These are phyloP conservation scores for Protostelium mycophagum DNA, from an alignment of 78 protist species.

Conservation along the genomic window DNA sequence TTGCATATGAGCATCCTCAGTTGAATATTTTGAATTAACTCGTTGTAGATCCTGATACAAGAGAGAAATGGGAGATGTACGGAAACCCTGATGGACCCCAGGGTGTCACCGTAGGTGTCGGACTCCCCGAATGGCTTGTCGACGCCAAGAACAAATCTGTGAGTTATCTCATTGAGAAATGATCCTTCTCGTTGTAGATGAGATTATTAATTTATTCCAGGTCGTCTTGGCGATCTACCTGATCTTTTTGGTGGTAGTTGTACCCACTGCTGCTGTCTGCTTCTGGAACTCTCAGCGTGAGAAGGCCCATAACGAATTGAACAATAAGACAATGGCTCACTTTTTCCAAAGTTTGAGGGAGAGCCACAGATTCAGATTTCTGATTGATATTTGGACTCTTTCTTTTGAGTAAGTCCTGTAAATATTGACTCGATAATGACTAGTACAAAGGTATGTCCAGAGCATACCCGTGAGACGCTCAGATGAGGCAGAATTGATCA, in stretches of 20 bases:
- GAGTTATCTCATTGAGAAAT: background rate
- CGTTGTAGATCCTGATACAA: constrained; percentile 15
- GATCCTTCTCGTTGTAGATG: background rate
- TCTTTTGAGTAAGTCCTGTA: background rate
- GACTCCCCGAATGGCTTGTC: constrained; percentile 64
- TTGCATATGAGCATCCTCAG: background rate
- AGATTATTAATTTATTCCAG: background rate
- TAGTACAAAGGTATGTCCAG: constrained; percentile 11
- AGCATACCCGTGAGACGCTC: constrained; percentile 21
- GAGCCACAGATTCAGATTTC: constrained; percentile 12
- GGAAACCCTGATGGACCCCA: constrained; percentile 77
- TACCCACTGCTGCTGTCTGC: constrained; percentile 27
- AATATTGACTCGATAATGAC: background rate
- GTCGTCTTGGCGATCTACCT: constrained; percentile 42
- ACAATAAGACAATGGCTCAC: constrained; percentile 20
- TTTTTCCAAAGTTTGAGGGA: constrained; percentile 26
- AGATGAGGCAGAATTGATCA: constrained; percentile 38
- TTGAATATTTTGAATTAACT: background rate
- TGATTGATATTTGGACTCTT: constrained; percentile 37
- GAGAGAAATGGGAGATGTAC: constrained; percentile 59
- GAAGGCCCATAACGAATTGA: background rate
- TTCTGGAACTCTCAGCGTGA: constrained; percentile 12
- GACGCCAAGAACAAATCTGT: constrained; percentile 25
- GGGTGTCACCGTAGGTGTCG: constrained; percentile 48
- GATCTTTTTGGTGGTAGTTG: constrained; percentile 22